Percentiles rank a stretch among this genome's conserved stretches.
phyloP scores from a whole-genome alignment of 129 eudicot genomes.

The Artemisia tridentata region DNA sequence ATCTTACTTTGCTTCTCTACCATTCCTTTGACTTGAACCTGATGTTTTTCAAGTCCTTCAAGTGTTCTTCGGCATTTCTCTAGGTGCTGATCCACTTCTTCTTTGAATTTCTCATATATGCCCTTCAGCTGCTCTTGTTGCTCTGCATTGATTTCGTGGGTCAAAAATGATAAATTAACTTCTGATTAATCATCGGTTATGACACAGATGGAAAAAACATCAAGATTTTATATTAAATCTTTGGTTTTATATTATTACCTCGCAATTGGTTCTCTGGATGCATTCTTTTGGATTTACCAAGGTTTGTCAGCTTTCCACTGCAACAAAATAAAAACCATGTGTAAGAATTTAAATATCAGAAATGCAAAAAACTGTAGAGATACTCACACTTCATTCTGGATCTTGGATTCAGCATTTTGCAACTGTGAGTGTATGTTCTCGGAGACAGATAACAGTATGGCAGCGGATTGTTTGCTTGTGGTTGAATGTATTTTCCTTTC shows the following conservation, averaged over 20 bases:
- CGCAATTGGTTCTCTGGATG: conserved; percentile 55
- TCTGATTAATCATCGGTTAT: conserved; percentile 8
- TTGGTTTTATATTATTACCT: conserved; percentile 44
- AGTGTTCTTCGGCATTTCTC: no score
- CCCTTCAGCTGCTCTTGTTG: no score
- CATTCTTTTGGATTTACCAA: conserved; percentile 60
- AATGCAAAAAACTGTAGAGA: not conserved
- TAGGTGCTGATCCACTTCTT: no score
- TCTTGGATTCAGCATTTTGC: conserved; percentile 73
- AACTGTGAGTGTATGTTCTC: conserved; percentile 54
- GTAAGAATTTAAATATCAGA: conserved; percentile 15
- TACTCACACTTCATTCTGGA: conserved; percentile 76
- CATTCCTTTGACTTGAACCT: conserved; percentile 55
- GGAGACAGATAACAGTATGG: conserved; percentile 63
- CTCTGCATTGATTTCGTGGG: no score
- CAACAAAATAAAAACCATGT: conserved; percentile 35
- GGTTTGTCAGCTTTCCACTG: conserved; percentile 79
- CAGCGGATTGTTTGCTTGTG: conserved; percentile 66
- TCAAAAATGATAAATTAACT: no score
- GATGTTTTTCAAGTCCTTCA: no score
- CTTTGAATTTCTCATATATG: no score
- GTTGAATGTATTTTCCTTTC: conserved; percentile 63
- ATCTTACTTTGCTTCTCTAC: conserved; percentile 70
- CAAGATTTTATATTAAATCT: conserved; percentile 2
- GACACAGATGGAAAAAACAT: conserved; percentile 8